Percentiles rank a stretch among this genome's conserved stretches.
phyloP scores from a whole-genome alignment of 805 yeast genomes.

The Saccharomyces kudriavzevii region DNA sequence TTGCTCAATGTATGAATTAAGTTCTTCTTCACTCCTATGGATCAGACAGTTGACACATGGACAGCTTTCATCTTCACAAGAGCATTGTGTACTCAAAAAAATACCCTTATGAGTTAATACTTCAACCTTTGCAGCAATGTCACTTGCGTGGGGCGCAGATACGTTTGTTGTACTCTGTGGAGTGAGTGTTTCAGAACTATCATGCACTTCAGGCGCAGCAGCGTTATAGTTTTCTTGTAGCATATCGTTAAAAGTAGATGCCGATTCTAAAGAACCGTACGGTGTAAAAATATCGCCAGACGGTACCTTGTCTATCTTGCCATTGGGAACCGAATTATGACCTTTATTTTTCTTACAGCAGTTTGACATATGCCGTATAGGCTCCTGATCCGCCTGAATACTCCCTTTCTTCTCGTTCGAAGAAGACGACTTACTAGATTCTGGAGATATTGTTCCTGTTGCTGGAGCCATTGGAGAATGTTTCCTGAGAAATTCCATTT shows the following conservation, averaged over 20 bases:
- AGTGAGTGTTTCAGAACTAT: neutral
- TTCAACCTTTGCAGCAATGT: conserved; percentile 18
- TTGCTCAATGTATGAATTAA: conserved; percentile 22
- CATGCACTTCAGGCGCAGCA: neutral
- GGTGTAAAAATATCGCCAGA: neutral
- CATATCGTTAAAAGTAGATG: conserved; percentile 1
- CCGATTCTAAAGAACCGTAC: neutral
- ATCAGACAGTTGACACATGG: conserved; percentile 29
- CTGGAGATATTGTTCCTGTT: conserved; percentile 1
- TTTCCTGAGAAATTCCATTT: neutral
- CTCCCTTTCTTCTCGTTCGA: neutral
- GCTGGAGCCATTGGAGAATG: neutral
- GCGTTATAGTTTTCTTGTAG: neutral
- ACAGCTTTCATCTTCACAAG: conserved; percentile 28
- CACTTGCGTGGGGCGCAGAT: neutral
- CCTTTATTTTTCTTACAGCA: neutral
- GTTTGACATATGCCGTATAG: neutral
- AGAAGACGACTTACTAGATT: conserved; percentile 1
- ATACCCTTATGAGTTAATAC: conserved; percentile 29
- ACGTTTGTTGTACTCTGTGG: neutral
- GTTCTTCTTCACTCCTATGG: conserved; percentile 30
- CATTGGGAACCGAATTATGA: neutral
- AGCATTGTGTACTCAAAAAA: conserved; percentile 27
- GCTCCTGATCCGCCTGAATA: neutral
- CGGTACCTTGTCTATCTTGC: neutral